Evolutionary conservation across 352 stramenopile species (phyloP).

Genomic region (Pythium monospermum): DNA sequence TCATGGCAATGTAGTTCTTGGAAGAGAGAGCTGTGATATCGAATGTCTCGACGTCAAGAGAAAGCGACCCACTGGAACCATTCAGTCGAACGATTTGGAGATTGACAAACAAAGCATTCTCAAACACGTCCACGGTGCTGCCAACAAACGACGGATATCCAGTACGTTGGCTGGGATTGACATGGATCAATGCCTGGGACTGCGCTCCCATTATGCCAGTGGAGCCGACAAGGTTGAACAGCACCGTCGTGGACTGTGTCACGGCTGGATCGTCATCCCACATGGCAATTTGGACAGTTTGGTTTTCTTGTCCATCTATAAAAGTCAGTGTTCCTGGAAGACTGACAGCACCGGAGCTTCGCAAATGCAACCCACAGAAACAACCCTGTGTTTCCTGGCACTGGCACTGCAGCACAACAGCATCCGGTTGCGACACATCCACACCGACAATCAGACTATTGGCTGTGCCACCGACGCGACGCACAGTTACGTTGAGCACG

Average conservation of each 20-base stretch:
- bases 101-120: conserved; percentile 32
- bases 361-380: conserved; percentile 31
- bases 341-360: conserved; percentile 6
- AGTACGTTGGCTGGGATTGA: conserved; percentile 18
- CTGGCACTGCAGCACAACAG: conserved; percentile 29
- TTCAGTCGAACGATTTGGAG: conserved; percentile 49
- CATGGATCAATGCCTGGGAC: conserved; percentile 26
- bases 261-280: conserved; percentile 34
- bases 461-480: conserved; percentile 31
- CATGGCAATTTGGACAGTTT: conserved; percentile 29
- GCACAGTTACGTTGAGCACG: conserved; percentile 20
- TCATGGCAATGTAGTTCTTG: conserved; percentile 32
- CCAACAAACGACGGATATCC: conserved; percentile 36
- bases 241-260: conserved; percentile 12
- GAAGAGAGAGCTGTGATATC: conserved; percentile 26
- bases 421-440: conserved; percentile 26
- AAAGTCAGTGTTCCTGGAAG: conserved; percentile 28
- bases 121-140: conserved; percentile 20
- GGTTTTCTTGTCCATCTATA: conserved; percentile 34
- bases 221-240: conserved; percentile 21
- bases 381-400: conserved; percentile 21
- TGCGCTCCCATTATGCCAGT: conserved; percentile 12
- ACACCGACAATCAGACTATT: conserved; percentile 25
- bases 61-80: conserved; percentile 33
- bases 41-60: conserved; percentile 43